phyloP scores from a whole-genome alignment of 2,329 filamentous ascomycete species.

The Gnomoniopsis sp. region DNA sequence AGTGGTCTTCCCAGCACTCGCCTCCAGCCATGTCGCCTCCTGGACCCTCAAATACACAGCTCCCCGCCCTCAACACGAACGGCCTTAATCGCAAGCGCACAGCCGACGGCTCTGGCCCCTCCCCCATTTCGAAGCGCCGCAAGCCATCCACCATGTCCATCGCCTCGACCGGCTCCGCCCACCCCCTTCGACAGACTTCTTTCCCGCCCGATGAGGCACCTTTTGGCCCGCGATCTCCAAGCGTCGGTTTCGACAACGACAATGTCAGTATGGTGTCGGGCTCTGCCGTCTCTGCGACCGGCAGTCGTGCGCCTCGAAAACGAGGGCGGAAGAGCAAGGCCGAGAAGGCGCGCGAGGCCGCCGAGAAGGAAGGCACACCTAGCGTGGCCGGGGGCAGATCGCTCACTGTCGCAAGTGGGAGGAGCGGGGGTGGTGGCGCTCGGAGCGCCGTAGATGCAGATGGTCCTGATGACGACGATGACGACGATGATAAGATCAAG shows the following conservation, averaged over 20 bases:
- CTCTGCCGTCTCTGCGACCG: slow-evolving; percentile 48
- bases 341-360: slow-evolving; percentile 45
- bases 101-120: slow-evolving; percentile 48
- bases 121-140: slow-evolving; percentile 59
- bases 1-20: slow-evolving; percentile 32
- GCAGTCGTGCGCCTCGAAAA: slow-evolving; percentile 51
- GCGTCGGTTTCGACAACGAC: slow-evolving; percentile 55
- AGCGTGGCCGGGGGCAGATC: slow-evolving; percentile 45
- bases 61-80: slow-evolving; percentile 34
- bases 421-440: slow-evolving; percentile 35
- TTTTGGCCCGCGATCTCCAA: slow-evolving; percentile 59
- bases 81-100: slow-evolving; percentile 59
- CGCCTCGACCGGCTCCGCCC: slow-evolving; percentile 48
- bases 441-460: slow-evolving; percentile 52
- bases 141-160: slow-evolving; percentile 65
- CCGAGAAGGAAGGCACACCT: slow-evolving; percentile 30
- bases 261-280: slow-evolving; percentile 58
- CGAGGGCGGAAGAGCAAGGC: slow-evolving; percentile 59
- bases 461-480: slow-evolving; percentile 41
- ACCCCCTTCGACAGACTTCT: slow-evolving; percentile 76
- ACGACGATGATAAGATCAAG: slow-evolving; percentile 28
- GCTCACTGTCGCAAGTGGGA: slow-evolving; percentile 40
- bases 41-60: slow-evolving; percentile 45
- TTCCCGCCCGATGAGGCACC: slow-evolving; percentile 67
- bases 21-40: slow-evolving; percentile 54